These are phyloP conservation scores for Diaporthe sp. DNA, from an alignment of 2,329 filamentous ascomycete genomes.

Conservation along the genomic window DNA sequence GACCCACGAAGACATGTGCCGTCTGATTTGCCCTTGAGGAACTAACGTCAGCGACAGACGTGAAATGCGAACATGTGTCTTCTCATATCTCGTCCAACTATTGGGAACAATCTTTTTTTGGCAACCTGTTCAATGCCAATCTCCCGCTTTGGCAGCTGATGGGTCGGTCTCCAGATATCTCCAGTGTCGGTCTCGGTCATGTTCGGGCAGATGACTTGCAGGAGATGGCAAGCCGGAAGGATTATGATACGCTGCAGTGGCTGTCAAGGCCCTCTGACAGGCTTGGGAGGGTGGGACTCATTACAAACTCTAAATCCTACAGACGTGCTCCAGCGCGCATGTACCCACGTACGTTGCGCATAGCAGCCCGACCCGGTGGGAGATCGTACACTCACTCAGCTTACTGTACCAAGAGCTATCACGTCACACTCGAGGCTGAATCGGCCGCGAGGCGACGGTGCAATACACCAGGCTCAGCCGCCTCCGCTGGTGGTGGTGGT, in stretches of 20 bases:
- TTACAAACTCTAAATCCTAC: constrained; percentile 28
- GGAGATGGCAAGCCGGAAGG: constrained; percentile 1
- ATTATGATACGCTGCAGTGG: constrained; percentile 12
- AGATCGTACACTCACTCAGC: constrained; percentile 7
- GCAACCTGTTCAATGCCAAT: not conserved
- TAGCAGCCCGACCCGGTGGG: not conserved
- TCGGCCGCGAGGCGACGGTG: constrained; percentile 21
- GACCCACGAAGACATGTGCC: constrained; percentile 14
- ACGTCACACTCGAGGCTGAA: constrained; percentile 29
- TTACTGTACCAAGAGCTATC: constrained; percentile 4
- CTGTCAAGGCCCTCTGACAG: constrained; percentile 24
- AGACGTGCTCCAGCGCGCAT: not conserved
- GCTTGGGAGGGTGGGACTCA: not conserved
- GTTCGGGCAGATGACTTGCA: constrained; percentile 20
- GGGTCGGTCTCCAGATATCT: not conserved
- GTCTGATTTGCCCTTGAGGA: constrained; percentile 7
- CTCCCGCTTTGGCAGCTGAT: constrained; percentile 6
- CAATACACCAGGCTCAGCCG: constrained; percentile 10
- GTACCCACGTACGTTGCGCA: not conserved
- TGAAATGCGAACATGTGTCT: not conserved
- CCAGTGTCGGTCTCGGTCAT: not conserved
- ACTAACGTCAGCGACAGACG: not conserved
- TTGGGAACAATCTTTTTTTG: constrained; percentile 2
- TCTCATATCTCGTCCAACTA: constrained; percentile 7
- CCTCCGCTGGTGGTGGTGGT: not conserved